Conservation (phyloP, 2,329 filamentous ascomycete species). For the Cladosporium sp. region DNA sequence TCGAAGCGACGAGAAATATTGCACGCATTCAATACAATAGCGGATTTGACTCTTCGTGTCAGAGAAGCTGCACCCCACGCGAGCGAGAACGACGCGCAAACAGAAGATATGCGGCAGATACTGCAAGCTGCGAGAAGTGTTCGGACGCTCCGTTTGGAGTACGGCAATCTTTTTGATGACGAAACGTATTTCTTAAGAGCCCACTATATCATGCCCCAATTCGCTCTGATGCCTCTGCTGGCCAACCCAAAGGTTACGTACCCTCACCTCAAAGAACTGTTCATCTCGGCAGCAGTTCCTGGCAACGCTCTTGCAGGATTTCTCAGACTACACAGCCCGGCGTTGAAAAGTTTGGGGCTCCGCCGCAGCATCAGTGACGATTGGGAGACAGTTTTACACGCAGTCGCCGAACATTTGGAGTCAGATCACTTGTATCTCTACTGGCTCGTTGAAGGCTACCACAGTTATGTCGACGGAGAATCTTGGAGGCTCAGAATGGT, state of each 20-base stretch:
- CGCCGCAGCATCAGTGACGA: neutral
- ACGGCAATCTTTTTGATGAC: neutral
- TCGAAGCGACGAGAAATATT: neutral
- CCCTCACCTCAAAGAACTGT: neutral
- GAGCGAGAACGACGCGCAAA: neutral
- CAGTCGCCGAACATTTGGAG: neutral
- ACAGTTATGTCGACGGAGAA: neutral
- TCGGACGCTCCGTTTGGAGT: neutral
- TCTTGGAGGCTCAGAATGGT: neutral
- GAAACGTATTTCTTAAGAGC: neutral
- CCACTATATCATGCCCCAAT: accelerated
- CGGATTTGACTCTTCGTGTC: neutral
- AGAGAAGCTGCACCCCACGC: neutral
- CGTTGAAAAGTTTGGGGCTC: neutral
- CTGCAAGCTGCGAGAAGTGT: neutral
- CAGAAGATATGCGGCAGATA: neutral
- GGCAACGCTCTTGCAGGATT: neutral
- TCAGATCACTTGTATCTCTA: neutral
- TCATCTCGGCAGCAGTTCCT: neutral
- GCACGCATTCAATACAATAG: neutral
- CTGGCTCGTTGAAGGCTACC: neutral
- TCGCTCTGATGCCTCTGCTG: neutral
- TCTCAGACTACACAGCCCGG: neutral
- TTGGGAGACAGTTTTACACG: neutral
- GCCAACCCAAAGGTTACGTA: neutral